Evolutionary conservation across 257 asterid genomes (phyloP).

Genomic region (Fraxinus excelsior): DNA sequence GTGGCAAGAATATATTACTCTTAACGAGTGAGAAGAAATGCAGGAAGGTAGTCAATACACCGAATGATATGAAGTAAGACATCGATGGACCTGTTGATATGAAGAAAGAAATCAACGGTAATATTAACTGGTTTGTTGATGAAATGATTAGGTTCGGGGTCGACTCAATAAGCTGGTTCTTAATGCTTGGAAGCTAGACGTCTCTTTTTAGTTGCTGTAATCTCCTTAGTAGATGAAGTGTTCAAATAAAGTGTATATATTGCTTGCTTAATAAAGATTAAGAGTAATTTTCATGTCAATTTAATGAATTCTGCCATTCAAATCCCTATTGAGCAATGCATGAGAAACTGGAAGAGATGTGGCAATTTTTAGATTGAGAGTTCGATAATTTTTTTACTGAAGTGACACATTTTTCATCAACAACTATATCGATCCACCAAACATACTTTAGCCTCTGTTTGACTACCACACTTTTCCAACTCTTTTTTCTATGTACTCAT

Average conservation of each 20-base stretch:
- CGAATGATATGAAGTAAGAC: constrained; percentile 11
- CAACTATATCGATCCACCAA: background rate
- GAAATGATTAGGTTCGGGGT: constrained; percentile 9
- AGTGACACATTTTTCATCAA: background rate
- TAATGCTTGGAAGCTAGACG: constrained; percentile 1
- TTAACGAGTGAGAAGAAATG: constrained; percentile 20
- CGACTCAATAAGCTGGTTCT: constrained; percentile 19
- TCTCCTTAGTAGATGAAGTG: constrained; percentile 18
- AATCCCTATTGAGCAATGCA: too few species aligned
- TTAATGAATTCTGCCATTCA: background rate
- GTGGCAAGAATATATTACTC: constrained; percentile 44
- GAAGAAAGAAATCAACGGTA: constrained; percentile 12
- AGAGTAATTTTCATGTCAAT: background rate
- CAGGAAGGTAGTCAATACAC: constrained; percentile 22
- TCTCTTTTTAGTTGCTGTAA: constrained; percentile 24
- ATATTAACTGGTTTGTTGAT: constrained; percentile 3
- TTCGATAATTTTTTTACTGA: too few species aligned
- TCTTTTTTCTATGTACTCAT: too few species aligned
- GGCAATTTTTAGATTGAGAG: too few species aligned
- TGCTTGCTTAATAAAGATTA: constrained; percentile 27
- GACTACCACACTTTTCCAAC: too few species aligned
- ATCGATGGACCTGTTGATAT: constrained; percentile 1
- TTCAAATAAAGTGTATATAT: constrained; percentile 38
- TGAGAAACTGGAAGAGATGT: too few species aligned
- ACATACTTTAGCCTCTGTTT: background rate